Conservation (phyloP, 371 early-diverging fungal species). For the Zancudomyces culisetae region DNA sequence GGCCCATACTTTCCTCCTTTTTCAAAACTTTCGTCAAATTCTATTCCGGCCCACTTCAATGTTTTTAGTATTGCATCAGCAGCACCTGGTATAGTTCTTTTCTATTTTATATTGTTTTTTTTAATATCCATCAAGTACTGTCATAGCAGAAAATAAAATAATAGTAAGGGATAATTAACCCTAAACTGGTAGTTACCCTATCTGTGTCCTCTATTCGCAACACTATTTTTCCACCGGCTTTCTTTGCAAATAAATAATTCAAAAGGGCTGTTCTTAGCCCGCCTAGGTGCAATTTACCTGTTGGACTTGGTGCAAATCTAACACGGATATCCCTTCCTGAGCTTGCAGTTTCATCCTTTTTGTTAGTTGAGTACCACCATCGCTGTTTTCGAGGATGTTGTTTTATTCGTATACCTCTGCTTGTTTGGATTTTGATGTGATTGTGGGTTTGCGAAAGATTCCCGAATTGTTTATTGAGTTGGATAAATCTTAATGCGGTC, state of each 20-base stretch:
- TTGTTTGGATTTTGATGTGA: no score
- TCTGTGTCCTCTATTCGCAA: conserved; percentile 92
- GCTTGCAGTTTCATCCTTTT: not conserved
- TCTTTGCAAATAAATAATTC: conserved; percentile 66
- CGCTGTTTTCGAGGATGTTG: no score
- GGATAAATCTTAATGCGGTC: no score
- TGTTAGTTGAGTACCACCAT: not conserved
- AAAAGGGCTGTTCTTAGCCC: conserved; percentile 84
- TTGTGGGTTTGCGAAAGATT: no score
- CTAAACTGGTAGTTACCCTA: conserved; percentile 4
- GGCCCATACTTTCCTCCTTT: conserved; percentile 35
- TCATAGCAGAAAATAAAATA: no score
- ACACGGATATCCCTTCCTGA: conserved; percentile 30
- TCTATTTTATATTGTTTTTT: conserved; percentile 30
- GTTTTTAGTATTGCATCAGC: conserved; percentile 40
- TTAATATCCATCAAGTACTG: no score
- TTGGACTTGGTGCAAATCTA: conserved; percentile 90
- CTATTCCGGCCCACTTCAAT: conserved; percentile 60
- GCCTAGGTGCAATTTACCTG: conserved; percentile 82
- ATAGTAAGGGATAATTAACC: no score
- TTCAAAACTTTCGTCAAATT: conserved; percentile 61
- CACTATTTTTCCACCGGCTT: conserved; percentile 54
- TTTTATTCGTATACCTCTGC: no score
- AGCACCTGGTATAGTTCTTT: conserved; percentile 59
- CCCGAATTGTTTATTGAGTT: no score